phyloP scores from a whole-genome alignment of 1,139 yeast genomes.

The Groenewaldozyma auringiensis region DNA sequence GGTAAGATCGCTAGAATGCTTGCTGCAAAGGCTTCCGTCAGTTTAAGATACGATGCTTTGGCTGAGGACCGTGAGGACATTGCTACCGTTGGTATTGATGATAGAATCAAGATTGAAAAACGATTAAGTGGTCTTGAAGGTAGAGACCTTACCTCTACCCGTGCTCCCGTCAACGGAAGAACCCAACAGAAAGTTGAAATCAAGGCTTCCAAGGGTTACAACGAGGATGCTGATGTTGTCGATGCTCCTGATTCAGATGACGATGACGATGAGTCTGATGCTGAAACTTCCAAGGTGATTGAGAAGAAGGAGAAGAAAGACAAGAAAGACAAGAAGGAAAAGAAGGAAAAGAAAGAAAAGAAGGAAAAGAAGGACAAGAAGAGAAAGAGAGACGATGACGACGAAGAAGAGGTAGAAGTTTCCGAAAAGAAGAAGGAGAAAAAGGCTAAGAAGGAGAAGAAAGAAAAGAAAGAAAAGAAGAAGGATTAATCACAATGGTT shows the following conservation, averaged over 20 bases:
- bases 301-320: slow-evolving; percentile 21
- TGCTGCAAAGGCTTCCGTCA: slow-evolving; percentile 97
- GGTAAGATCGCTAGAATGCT: slow-evolving; percentile 98
- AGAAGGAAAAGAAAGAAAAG: slow-evolving; percentile 23
- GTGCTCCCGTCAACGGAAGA: slow-evolving; percentile 30
- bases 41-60: slow-evolving; percentile 91
- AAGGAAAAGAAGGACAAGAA: slow-evolving; percentile 21
- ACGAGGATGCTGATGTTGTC: slow-evolving; percentile 51
- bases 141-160: slow-evolving; percentile 41
- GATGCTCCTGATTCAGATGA: slow-evolving; percentile 22
- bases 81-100: slow-evolving; percentile 88
- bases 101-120: slow-evolving; percentile 88
- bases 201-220: slow-evolving; percentile 78
- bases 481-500: slow-evolving; percentile 12
- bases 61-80: slow-evolving; percentile 89
- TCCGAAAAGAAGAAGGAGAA: slow-evolving; percentile 25
- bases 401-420: slow-evolving; percentile 17
- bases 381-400: slow-evolving; percentile 17
- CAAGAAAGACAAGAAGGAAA: slow-evolving; percentile 18
- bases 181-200: slow-evolving; percentile 66
- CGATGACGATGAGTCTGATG: slow-evolving; percentile 15
- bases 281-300: slow-evolving; percentile 22
- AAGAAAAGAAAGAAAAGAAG: slow-evolving; percentile 21
- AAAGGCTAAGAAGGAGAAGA: slow-evolving; percentile 20
- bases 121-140: slow-evolving; percentile 95